Base-by-base conservation (phyloP, 2,329 filamentous ascomycete genomes). In the Claviceps sp. region DNA sequence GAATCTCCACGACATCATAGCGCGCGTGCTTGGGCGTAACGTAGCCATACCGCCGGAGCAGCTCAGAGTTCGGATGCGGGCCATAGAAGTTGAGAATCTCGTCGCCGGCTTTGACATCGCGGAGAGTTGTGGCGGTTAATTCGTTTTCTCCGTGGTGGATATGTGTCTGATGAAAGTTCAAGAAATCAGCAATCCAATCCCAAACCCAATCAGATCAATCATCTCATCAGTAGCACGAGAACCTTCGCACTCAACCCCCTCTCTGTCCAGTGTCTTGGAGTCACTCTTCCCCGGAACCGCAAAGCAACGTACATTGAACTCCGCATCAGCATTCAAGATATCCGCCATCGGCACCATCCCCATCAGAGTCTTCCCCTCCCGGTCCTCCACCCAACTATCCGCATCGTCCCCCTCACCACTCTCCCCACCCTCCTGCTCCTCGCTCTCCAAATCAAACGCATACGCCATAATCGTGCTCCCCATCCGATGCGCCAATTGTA, bases 311-410 rank as follows among this genome's bases (percentile, higher is more conserved):
- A 85, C 85, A 59, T 95, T 95, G 66, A 93, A 93, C 57, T 89
- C 82, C 4, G 86, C 89, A 64, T 95, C 87, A 0, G 89, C 88
- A 61, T 95, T 95, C 37, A 96, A 74, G 62, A 95, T 83, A 64
- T 95, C 90, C 1, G 89, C 89, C 72, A 96, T 78, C 1, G 89
- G 89, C 0, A 95, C 85, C 87, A 95, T 93, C 50, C 86, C 89
- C 68, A 95, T 87, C 64, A 76, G 69, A 0, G 72, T 69, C 56
- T 73, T 73, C 8, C 72, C 73, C 2, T 82, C 74, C 49, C 75
- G 74, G 52, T 85, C 82, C 52, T 84, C 81, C 1, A 84, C 74
- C 71, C 83, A 85, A 44, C 79, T 81, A 24, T 82, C 81, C 6
- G 77, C 71, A 13, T 81, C 77, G 2, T 82, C 77, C 2, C 81